These are phyloP conservation scores for grape (Vitis vinifera) DNA, from an alignment of 164 flowering plant genomes.

Conservation along the genomic window ASM3070453v1 NC_081817.1:2937001-2937500, in stretches of 20 bases:
- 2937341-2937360: conserved; percentile 17
- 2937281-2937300: conserved; percentile 7
- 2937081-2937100: conserved; percentile 4
- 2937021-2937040: conserved; percentile 13
- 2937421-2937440: no score
- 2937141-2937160: conserved; percentile 9
- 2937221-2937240: conserved; percentile 6
- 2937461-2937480: no score
- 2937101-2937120: not conserved
- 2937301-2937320: conserved; percentile 13
- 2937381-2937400: conserved; percentile 18
- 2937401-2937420: not conserved
- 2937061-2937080: conserved; percentile 6
- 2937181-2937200: conserved; percentile 6
- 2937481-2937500: not conserved
- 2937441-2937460: no score
- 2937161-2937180: conserved; percentile 1
- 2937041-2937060: conserved; percentile 17
- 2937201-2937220: conserved; percentile 10
- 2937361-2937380: conserved; percentile 8
- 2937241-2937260: conserved; percentile 8
- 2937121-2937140: conserved; percentile 7
- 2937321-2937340: conserved; percentile 21
- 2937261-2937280: conserved; percentile 3
- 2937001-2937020: conserved; percentile 26